Base-by-base conservation (phyloP, 805 yeast genomes). In the Candida saitoana region DNA sequence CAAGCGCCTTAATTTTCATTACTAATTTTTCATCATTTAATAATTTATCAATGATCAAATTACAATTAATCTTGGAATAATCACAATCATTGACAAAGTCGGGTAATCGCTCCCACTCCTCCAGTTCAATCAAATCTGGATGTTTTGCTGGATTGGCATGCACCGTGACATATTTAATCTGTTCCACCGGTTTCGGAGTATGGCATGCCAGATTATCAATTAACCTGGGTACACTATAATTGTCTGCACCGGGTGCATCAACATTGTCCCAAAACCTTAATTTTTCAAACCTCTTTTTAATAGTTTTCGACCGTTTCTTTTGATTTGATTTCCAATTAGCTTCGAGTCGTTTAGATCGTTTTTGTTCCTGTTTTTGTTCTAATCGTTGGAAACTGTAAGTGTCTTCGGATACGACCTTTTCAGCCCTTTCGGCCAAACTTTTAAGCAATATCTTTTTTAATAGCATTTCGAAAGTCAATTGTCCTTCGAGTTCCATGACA, bases 1-100 rank as follows among this genome's bases (percentile, higher is more conserved):
- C n/a, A 17, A 34, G 15, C 2, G 31, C 32, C 17, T 39, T 39
- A 9, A 36, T 36, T 14, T 36, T 36, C 38, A 36, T 24, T n/a
- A 36, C 14, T 11, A 14, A 24, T 16, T 36, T 36, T 7, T 16
- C 9, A 14, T 36, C 38, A 15, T 5, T 5, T 14, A 29, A 29
- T 5, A 36, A 14, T 16, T 36, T 24, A 14, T 36, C 38, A 22
- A 36, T n/a, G 22, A 36, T 36, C 22, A 36, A 24, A 5, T 24
- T 25, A 24, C 38, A 36, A 14, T 36, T 36, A 8, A 36, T 36
- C 11, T 24, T 17, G n/a, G 20, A 4, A n/a, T 36, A 36, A 5
- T 36, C 32, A 12, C 32, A 29, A 29, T 29, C 32, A 29, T 29
- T 29, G n/a, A 29, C 11, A 9, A 29, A 12, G 5, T 12, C n/a